These are phyloP conservation scores for Russula sp. DNA, from an alignment of 768 basidiomycete species.

Conservation along the genomic window DNA sequence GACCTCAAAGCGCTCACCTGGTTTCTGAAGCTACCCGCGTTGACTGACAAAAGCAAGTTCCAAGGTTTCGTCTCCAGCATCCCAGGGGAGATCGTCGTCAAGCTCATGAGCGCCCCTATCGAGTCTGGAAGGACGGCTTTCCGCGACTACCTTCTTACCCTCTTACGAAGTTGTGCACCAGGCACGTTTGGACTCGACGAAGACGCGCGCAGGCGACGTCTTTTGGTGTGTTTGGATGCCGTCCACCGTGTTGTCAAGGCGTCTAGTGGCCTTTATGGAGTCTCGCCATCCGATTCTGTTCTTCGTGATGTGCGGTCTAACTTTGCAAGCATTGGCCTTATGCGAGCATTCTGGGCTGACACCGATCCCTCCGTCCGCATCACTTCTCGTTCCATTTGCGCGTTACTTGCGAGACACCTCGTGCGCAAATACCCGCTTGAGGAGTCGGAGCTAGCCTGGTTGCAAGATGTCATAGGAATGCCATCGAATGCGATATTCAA, in stretches of 20 bases:
- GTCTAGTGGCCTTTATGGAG: not conserved
- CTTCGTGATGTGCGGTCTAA: slow-evolving; percentile 3
- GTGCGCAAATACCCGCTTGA: not conserved
- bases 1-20: slow-evolving; percentile 5
- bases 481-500: slow-evolving; percentile 1
- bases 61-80: not conserved
- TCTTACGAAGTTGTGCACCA: slow-evolving; percentile 6
- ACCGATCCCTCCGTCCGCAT: slow-evolving; percentile 1
- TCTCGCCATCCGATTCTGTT: not conserved
- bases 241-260: slow-evolving; percentile 1
- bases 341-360: slow-evolving; percentile 3
- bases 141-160: slow-evolving; percentile 6
- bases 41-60: slow-evolving; percentile 5
- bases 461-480: not conserved
- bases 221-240: slow-evolving; percentile 5
- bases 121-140: not conserved
- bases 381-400: slow-evolving; percentile 3
- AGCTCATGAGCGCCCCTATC: slow-evolving; percentile 1
- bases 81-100: not conserved
- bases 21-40: not conserved
- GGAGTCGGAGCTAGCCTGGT: slow-evolving; percentile 5
- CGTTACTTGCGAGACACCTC: slow-evolving; percentile 6
- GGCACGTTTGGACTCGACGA: not conserved
- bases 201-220: slow-evolving; percentile 3
- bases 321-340: slow-evolving; percentile 1